Evolutionary conservation across 192 early-diverging fungal species (phyloP).

Genomic region (Funneliformis geosporum): DNA sequence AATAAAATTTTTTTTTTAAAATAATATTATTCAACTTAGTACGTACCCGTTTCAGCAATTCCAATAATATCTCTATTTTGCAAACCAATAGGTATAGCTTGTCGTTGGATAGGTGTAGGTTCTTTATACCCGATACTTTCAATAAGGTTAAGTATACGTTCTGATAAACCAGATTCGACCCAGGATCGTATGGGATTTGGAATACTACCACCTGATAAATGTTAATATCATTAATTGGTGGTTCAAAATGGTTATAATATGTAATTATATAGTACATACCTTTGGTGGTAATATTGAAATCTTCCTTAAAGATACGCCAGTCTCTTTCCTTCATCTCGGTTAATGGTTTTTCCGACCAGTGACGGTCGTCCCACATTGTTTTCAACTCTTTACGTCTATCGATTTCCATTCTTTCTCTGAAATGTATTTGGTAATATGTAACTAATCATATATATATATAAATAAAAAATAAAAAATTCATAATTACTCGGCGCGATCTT

Average conservation of each 20-base stretch:
- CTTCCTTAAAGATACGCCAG: slow-evolving; percentile 99
- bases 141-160: slow-evolving; percentile 73
- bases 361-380: slow-evolving; percentile 83
- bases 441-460: background rate
- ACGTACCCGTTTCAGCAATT: slow-evolving; percentile 79
- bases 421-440: background rate
- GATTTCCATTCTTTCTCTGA: slow-evolving; percentile 62
- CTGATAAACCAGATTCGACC: slow-evolving; percentile 78
- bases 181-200: slow-evolving; percentile 89
- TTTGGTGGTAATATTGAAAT: slow-evolving; percentile 94
- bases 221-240: background rate
- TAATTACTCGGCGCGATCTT: slow-evolving; percentile 56
- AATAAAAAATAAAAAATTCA: background rate
- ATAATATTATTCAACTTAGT: background rate
- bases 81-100: slow-evolving; percentile 94
- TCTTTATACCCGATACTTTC: slow-evolving; percentile 85
- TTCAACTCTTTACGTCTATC: slow-evolving; percentile 67
- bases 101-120: slow-evolving; percentile 96
- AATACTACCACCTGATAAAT: slow-evolving; percentile 67
- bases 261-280: slow-evolving; percentile 42
- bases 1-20: background rate
- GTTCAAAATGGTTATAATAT: background rate
- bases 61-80: slow-evolving; percentile 89
- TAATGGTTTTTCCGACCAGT: slow-evolving; percentile 93
- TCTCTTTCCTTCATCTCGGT: slow-evolving; percentile 93